phyloP scores from a whole-genome alignment of 1,284 basidiomycete species.

The Boletus holoroseus region DNA sequence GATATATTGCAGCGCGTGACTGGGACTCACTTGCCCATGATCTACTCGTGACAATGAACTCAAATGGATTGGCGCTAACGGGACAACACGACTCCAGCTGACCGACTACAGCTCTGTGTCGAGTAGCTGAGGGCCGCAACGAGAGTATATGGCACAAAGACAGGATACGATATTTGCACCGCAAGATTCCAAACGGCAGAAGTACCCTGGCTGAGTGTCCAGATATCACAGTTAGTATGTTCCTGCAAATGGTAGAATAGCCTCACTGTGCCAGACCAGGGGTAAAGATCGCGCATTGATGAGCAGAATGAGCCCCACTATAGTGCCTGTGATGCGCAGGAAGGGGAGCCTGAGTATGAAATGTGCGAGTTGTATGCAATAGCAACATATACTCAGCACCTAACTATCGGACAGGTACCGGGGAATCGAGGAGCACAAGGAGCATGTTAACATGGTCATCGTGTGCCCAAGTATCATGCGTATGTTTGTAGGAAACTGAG shows the following conservation, averaged over 20 bases:
- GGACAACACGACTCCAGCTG: conserved; percentile 46
- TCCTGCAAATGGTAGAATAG: neutral
- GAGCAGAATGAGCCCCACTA: conserved; percentile 37
- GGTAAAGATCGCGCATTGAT: conserved; percentile 55
- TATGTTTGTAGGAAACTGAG: neutral
- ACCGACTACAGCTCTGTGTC: conserved; percentile 38
- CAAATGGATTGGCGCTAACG: conserved; percentile 52
- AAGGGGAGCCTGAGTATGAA: neutral
- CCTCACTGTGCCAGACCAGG: conserved; percentile 61
- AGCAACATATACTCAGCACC: neutral
- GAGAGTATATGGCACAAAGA: conserved; percentile 10
- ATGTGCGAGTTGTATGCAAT: no score
- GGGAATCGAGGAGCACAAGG: conserved; percentile 8
- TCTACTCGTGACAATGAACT: conserved; percentile 36
- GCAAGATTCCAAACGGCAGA: conserved; percentile 38
- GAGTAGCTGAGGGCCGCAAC: conserved; percentile 37
- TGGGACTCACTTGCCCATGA: conserved; percentile 53
- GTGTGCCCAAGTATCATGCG: neutral
- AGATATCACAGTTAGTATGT: neutral
- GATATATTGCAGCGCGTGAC: neutral
- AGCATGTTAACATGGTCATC: neutral
- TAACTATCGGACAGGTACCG: conserved; percentile 1
- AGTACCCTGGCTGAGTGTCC: conserved; percentile 49
- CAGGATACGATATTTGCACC: conserved; percentile 10
- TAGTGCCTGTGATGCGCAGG: neutral